Base-by-base conservation (phyloP, 129 eudicot species). In the sunflower (Helianthus annuus) region DNA sequence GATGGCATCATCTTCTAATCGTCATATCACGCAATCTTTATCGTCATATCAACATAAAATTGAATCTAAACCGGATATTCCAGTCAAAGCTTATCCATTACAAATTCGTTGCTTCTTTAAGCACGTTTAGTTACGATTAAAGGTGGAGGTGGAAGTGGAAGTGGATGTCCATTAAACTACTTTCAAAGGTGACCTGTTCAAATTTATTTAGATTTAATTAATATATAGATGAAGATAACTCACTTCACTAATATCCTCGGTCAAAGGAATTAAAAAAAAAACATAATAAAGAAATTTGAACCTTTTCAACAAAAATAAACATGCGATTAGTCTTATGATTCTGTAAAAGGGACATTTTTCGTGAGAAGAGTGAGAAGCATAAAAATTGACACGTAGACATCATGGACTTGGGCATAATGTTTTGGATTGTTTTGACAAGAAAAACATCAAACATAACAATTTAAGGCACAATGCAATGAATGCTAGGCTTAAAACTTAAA, bases 81-180 rank as follows among this genome's bases (percentile, higher is more conserved):
- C 13, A 56, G 62, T 56, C 36, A 56, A 56, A 56, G 62, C 62
- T 19, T 56, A 56, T 56, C 62, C 62, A 56, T 4, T 5, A 22
- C 36, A 22, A 16, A 2, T 56, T 56, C 1, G 62, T 56, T 56
- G 38, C 62, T 56, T 56, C 14, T 56, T 56, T 8, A 9, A 24
- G 36, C 62, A 56, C 62, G 62, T 22, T 56, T n/a, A n/a, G n/a
- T n/a, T 56, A 17, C 6, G 27, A 54, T 3, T 54, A 27, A 54
- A 32, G 36, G 4, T 10, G 53, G 19, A 54, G 19, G 29, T 56
- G 36, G 61, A 7, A 55, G 61, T 19, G 61, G 61, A 24, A 55
- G 61, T 19, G 61, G 61, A 24, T 10, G 10, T 17, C 36, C 36
- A 56, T 13, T 55, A 7, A 53, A 53, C 3, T 53, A 53, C 24